Conservation (phyloP, 176 grass and related monocot genomes). For the Hsuehochloa calcarea region DNA sequence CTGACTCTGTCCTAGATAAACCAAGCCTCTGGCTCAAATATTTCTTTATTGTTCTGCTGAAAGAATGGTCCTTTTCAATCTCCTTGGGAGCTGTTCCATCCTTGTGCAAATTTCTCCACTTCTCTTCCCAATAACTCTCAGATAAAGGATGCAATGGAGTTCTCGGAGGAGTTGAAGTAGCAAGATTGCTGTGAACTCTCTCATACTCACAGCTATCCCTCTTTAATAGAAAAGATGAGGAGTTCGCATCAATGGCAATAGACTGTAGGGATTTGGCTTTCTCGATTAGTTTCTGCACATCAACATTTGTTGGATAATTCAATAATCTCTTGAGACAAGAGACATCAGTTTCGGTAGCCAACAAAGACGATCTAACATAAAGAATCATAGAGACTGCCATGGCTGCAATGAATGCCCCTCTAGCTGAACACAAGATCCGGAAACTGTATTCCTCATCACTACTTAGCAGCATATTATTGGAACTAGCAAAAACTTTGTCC, state of each 20-base stretch:
- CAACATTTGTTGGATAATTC: slow-evolving; percentile 71
- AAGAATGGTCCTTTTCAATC: slow-evolving; percentile 40
- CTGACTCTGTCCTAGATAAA: slow-evolving; percentile 69
- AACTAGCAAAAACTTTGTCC: slow-evolving; percentile 77
- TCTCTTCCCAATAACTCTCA: slow-evolving; percentile 93
- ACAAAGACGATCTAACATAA: slow-evolving; percentile 77
- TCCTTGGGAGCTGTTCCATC: slow-evolving; percentile 42
- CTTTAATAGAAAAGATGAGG: slow-evolving; percentile 38
- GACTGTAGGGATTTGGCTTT: slow-evolving; percentile 67
- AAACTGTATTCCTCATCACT: slow-evolving; percentile 58
- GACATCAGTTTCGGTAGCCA: slow-evolving; percentile 78
- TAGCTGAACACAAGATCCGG: slow-evolving; percentile 69
- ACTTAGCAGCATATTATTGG: slow-evolving; percentile 54
- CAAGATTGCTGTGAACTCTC: slow-evolving; percentile 39
- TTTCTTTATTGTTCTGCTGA: slow-evolving; percentile 49
- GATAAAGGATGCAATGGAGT: slow-evolving; percentile 53
- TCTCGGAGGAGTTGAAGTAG: slow-evolving; percentile 59
- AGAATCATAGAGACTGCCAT: slow-evolving; percentile 95
- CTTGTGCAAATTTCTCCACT: slow-evolving; percentile 82
- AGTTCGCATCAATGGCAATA: slow-evolving; percentile 74
- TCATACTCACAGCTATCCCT: slow-evolving; percentile 40
- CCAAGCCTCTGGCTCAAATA: slow-evolving; percentile 49
- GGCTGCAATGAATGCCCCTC: slow-evolving; percentile 85
- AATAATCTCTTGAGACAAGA: slow-evolving; percentile 83
- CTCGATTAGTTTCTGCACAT: slow-evolving; percentile 76